Evolutionary conservation across 257 asterid genomes (phyloP).

Genomic region (Coffea eugenioides): DNA sequence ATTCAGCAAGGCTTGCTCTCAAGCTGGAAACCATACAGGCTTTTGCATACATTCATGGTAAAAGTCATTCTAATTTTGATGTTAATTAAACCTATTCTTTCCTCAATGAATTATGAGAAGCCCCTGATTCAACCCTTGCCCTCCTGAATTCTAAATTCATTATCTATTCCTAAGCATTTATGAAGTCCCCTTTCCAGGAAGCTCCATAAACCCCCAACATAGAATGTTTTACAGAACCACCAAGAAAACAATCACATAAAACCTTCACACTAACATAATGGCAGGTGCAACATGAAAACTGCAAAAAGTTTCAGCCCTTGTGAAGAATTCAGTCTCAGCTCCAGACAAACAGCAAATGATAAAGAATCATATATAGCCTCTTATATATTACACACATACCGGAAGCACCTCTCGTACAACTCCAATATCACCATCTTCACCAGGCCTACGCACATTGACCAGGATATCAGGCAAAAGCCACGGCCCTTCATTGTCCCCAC

Average conservation of each 20-base stretch:
- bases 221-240: not conserved
- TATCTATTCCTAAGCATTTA: not conserved
- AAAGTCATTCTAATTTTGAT: not conserved
- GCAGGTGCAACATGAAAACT: not conserved
- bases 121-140: not conserved
- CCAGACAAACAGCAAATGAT: not conserved
- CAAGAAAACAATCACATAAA: not conserved
- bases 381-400: constrained; percentile 40
- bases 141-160: not conserved
- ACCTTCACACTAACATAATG: not conserved
- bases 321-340: not conserved
- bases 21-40: not conserved
- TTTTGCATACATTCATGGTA: not conserved
- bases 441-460: constrained; percentile 71
- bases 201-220: not conserved
- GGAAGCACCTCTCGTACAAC: constrained; percentile 72
- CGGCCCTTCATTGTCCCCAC: constrained; percentile 81
- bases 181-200: not conserved
- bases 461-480: constrained; percentile 79
- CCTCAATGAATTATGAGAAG: not conserved
- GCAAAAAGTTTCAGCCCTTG: not conserved
- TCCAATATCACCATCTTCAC: constrained; percentile 64
- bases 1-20: not conserved
- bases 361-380: not conserved
- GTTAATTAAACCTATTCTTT: not conserved